Evolutionary conservation across 1,284 basidiomycete species (phyloP), one percentile per base, ranked within the genome.

Genomic region (Mycena sp.): DNA sequence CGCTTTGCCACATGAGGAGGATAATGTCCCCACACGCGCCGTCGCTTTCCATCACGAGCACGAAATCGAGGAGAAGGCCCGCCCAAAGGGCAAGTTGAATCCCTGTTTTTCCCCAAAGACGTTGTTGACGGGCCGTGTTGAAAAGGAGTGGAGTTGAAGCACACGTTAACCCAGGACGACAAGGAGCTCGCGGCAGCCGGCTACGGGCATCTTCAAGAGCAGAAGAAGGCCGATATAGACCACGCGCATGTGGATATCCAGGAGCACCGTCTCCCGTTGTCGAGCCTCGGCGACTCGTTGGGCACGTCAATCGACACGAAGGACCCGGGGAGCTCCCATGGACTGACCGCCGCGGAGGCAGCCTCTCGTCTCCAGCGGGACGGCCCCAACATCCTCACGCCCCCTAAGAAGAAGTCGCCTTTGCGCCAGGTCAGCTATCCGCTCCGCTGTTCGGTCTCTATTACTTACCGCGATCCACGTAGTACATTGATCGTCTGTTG

Each of bases 351-450:
- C 6, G 80, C 78, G 29, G 87, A 88, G 65, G 87, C 87, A n/a
- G 82, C 81, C 60, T 71, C 70, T 12, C 81, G 87, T 55, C 80
- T 90, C 16, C 73, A 78, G 37, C 78, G 79, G 26, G 83, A 89
- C 71, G 88, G 88, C 1, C 81, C 73, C 35, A 90, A 90, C 71
- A 71, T 88, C 38, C 79, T 90, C 44, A 89, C 87, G 4, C 88
- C 88, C n/a, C 87, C 87, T 1, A 85, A 84, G 74, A 88, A 87
- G 74, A 88, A 87, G 71, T 87, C 86, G 45, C 85, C 87, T 32
- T 71, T 88, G 16, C 81, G 83, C 68, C 88, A 88, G 83, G 88
- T 88, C 64, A 29, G 76, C 64, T 57, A 30, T n/a, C 21, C 46
- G 28, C 32, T 46, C 37, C 35, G 30, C 41, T 23, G 43, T 56